phyloP scores from a whole-genome alignment of 495 filamentous ascomycete genomes.

The Penicillium canariense region DNA sequence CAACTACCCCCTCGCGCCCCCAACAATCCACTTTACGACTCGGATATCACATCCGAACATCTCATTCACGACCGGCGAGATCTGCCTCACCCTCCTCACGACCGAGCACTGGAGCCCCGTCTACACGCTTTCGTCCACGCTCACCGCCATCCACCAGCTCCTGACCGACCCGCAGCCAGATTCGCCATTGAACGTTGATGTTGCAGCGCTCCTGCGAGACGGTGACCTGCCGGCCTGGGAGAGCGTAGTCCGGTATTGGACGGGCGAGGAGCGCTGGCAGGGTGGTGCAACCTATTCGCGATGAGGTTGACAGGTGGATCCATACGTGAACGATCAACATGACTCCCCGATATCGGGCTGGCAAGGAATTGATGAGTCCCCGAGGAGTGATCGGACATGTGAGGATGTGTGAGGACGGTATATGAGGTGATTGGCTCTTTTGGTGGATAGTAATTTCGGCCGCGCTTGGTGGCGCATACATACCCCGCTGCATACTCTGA shows the following conservation, averaged over 20 bases:
- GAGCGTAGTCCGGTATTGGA: constrained; percentile 79
- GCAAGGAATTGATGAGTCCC: not conserved
- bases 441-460: constrained; percentile 1
- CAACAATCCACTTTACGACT: constrained; percentile 73
- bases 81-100: constrained; percentile 84
- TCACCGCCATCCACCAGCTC: constrained; percentile 76
- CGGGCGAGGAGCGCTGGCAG: constrained; percentile 49
- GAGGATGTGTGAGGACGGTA: not conserved
- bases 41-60: constrained; percentile 86
- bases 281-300: constrained; percentile 12
- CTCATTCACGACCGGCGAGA: constrained; percentile 76
- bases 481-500: constrained; percentile 22
- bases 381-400: not conserved
- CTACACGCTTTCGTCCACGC: constrained; percentile 73
- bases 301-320: constrained; percentile 2
- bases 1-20: constrained; percentile 75
- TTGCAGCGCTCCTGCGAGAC: constrained; percentile 70
- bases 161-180: constrained; percentile 74
- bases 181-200: constrained; percentile 85
- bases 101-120: constrained; percentile 79
- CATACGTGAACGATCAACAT: not conserved
- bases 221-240: constrained; percentile 78
- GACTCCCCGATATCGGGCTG: not conserved
- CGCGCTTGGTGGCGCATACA: constrained; percentile 14
- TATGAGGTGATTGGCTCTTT: not conserved